Conservation (phyloP, 768 basidiomycete species). For the Coprinellus micaceus region DNA sequence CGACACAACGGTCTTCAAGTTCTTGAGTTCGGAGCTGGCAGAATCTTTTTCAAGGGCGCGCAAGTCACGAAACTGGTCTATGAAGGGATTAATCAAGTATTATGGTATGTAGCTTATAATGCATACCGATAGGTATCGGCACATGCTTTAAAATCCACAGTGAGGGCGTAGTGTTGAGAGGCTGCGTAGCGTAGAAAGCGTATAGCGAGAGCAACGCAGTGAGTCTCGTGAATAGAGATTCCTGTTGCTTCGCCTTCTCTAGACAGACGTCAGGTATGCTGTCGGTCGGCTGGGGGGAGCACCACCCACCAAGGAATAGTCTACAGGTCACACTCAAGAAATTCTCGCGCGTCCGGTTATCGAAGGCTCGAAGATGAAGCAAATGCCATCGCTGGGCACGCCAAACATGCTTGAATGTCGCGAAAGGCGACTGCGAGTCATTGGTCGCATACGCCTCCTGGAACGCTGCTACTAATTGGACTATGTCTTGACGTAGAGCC, state of each 20-base stretch:
- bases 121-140: conserved; percentile 57
- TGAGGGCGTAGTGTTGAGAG: conserved; percentile 46
- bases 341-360: conserved; percentile 57
- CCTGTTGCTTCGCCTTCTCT: conserved; percentile 50
- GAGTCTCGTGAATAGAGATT: conserved; percentile 51
- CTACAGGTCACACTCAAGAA: conserved; percentile 60
- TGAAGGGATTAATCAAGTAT: background rate
- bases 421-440: conserved; percentile 47
- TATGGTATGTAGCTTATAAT: background rate
- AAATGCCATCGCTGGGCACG: conserved; percentile 63
- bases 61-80: conserved; percentile 58
- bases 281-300: too few species aligned
- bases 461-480: conserved; percentile 48
- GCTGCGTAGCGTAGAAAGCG: conserved; percentile 67
- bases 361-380: conserved; percentile 73
- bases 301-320: conserved; percentile 63
- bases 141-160: conserved; percentile 52
- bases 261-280: background rate
- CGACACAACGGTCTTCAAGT: conserved; percentile 27
- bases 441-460: conserved; percentile 41
- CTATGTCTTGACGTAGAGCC: conserved; percentile 62
- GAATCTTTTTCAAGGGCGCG: conserved; percentile 45
- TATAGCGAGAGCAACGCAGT: conserved; percentile 69
- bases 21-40: conserved; percentile 33
- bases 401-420: conserved; percentile 72